Conservation (phyloP, 768 basidiomycete species). For the Phylloporus arenicola region DNA sequence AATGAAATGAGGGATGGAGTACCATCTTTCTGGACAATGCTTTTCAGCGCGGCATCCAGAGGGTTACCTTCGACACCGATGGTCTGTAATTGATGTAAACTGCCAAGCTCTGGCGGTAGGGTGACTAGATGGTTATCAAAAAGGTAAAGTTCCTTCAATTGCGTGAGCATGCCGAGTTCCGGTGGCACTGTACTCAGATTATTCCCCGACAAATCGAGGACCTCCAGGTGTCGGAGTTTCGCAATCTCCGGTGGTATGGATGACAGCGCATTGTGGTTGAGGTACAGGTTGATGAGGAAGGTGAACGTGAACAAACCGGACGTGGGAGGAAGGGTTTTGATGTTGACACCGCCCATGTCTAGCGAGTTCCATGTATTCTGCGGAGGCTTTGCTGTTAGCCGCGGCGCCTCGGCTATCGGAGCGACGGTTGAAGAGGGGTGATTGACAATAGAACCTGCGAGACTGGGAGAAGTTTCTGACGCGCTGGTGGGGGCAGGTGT, state of each 20-base stretch:
- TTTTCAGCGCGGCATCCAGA: conserved; percentile 68
- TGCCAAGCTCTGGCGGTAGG: conserved; percentile 84
- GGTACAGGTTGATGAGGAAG: conserved; percentile 92
- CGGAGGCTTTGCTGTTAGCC: conserved; percentile 62
- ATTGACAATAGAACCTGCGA: conserved; percentile 35
- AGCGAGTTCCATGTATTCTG: conserved; percentile 83
- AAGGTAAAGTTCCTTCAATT: conserved; percentile 85
- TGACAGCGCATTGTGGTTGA: conserved; percentile 88
- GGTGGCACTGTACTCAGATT: conserved; percentile 69
- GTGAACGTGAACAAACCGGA: conserved; percentile 79
- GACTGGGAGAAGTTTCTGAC: conserved; percentile 33
- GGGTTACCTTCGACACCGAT: conserved; percentile 98
- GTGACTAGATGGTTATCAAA: conserved; percentile 93
- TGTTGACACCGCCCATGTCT: conserved; percentile 93
- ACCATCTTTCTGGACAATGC: conserved; percentile 91
- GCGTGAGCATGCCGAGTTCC: conserved; percentile 86
- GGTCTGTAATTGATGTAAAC: conserved; percentile 85
- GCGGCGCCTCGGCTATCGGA: conserved; percentile 62
- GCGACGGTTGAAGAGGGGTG: conserved; percentile 76
- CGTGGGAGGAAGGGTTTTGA: conserved; percentile 80
- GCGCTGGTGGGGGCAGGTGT: conserved; percentile 29
- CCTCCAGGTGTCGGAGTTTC: conserved; percentile 76
- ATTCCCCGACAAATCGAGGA: conserved; percentile 91
- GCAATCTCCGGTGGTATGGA: conserved; percentile 78
- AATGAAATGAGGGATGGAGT: conserved; percentile 81